A percentile compares a stretch with the other conserved stretches of the same genome.
These are phyloP conservation scores for Solanum rostratum DNA, from an alignment of 257 asterid genomes.

Conservation along the genomic window DNA sequence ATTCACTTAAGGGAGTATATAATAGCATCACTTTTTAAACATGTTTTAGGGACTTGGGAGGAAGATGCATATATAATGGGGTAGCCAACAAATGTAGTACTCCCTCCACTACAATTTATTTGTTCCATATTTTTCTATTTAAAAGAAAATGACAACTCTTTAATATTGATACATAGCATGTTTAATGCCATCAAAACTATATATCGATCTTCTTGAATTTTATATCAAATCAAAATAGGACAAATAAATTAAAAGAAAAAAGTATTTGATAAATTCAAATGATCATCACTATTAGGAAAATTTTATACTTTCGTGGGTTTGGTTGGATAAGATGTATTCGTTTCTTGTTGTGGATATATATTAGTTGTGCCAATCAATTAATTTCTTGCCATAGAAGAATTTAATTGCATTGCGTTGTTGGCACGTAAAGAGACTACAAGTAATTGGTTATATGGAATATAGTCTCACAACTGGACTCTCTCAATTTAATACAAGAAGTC, in stretches of 20 bases:
- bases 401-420: background rate
- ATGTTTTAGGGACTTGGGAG: background rate
- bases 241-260: too few species aligned
- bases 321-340: background rate
- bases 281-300: too few species aligned
- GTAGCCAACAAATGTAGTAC: background rate
- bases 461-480: background rate
- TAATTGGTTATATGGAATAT: background rate
- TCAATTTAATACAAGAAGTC: background rate
- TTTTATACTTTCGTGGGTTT: too few species aligned
- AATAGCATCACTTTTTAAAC: background rate
- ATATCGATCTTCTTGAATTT: too few species aligned
- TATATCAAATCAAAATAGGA: too few species aligned
- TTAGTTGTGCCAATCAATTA: background rate
- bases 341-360: background rate
- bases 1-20: too few species aligned
- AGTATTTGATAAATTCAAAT: too few species aligned
- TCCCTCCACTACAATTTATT: background rate
- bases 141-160: background rate
- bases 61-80: background rate
- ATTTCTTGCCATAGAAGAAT: background rate
- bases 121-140: background rate
- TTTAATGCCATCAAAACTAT: fast-evolving
- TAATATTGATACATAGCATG: fast-evolving
- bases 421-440: background rate